Evolutionary conservation across 169 alveolate genomes (phyloP).

Genomic region (Theileria orientalis): DNA sequence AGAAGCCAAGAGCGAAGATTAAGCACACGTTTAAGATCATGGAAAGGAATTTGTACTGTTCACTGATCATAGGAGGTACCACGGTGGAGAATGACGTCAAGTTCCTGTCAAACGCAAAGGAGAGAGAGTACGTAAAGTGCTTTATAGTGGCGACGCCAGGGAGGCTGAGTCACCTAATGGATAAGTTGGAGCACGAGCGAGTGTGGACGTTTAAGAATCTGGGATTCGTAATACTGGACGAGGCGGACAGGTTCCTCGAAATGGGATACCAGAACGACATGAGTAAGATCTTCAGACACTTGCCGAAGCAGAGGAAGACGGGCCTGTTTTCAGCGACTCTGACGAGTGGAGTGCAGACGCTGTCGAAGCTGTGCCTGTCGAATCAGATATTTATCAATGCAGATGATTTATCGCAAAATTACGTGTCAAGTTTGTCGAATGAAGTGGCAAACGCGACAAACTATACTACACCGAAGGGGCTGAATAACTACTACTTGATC

Average conservation of each 20-base stretch:
- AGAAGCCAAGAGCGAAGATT: not conserved
- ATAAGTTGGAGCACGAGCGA: constrained; percentile 30
- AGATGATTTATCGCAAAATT: not conserved
- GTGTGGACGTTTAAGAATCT: constrained; percentile 64
- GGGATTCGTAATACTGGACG: constrained; percentile 82
- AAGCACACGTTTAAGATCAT: not conserved
- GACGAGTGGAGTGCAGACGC: constrained; percentile 22
- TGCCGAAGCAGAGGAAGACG: constrained; percentile 93
- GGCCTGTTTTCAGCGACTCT: constrained; percentile 93
- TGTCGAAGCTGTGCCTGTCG: constrained; percentile 31
- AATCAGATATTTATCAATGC: constrained; percentile 48
- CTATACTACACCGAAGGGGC: constrained; percentile 45
- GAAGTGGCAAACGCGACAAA: not conserved
- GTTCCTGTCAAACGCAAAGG: constrained; percentile 12
- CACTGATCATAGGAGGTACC: constrained; percentile 55
- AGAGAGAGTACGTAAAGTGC: not conserved
- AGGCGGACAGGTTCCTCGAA: constrained; percentile 92
- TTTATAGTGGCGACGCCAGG: constrained; percentile 63
- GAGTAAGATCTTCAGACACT: constrained; percentile 70
- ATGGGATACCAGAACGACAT: constrained; percentile 87
- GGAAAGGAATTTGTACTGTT: constrained; percentile 2
- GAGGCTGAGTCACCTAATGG: constrained; percentile 53
- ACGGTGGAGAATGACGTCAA: constrained; percentile 49
- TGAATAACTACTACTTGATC: constrained; percentile 48
- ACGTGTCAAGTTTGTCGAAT: not conserved